Evolutionary conservation across 2,329 filamentous ascomycete genomes (phyloP), one percentile per base, ranked within the genome.

Genomic region (Colletotrichum melonis): DNA sequence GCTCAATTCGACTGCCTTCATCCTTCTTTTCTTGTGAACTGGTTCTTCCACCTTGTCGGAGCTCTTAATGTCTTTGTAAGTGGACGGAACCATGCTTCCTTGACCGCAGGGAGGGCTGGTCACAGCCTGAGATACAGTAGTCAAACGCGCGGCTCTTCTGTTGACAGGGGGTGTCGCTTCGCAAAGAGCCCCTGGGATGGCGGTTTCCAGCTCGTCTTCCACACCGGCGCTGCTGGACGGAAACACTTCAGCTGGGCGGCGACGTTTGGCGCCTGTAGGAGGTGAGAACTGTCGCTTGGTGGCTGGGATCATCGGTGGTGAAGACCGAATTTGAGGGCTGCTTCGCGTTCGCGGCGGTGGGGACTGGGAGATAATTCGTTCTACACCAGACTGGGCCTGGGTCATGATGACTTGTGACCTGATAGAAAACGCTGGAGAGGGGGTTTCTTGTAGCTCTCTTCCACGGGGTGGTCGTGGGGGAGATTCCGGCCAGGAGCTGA

Each of bases 131-230:
- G 68, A 38, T 11, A 35, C 59, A 8, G 65, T 64, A 11, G 58
- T 38, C 16, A 67, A 16, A 38, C 32, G 73, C 8, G 60, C 69
- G 12, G 69, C 69, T 6, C 59, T 35, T 32, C 42, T 66, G 54
- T 71, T 74, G 52, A 75, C 59, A 7, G 70, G 71, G 12, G 73
- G 67, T n/a, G 66, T 75, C 28, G 69, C 70, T 59, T 67, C 63
- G 16, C 24, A n/a, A n/a, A 75, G 77, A 7, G 78, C 80, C 49
- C 78, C 78, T 1, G 82, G 82, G 5, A 83, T 74, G 46, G 79
- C 78, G 59, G 80, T 78, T 59, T 85, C 84, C n/a, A 84, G 69
- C 9, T 83, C 82, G 16, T 84, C 81, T 26, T 84, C 82, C 9
- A 78, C 73, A 28, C 73, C 75, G 62, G 56, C 75, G 75, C 74